Conservation (phyloP, 768 basidiomycete species). For the Lyophyllum shimeji region DNA sequence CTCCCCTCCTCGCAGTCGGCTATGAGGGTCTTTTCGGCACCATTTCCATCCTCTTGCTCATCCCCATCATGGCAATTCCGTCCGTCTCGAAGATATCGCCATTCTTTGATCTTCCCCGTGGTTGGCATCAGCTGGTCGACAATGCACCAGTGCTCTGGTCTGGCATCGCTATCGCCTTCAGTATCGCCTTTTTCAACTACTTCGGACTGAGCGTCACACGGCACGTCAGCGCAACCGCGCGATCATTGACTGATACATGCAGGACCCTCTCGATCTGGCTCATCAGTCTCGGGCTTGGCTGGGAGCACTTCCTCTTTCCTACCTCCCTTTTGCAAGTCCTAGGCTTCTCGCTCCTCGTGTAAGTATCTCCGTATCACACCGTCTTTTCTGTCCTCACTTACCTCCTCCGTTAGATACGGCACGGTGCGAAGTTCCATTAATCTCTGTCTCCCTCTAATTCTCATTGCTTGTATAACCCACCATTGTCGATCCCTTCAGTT, state of each 20-base stretch:
- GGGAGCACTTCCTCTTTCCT: constrained; percentile 85
- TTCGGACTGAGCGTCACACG: constrained; percentile 92
- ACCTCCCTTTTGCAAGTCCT: constrained; percentile 78
- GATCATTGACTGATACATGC: constrained; percentile 92
- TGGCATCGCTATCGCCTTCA: constrained; percentile 68
- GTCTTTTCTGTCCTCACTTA: constrained; percentile 1
- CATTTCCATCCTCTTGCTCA: constrained; percentile 70
- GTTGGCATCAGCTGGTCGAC: constrained; percentile 85
- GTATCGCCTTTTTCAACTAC: constrained; percentile 83
- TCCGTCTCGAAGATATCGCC: constrained; percentile 61
- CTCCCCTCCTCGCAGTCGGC: constrained; percentile 91
- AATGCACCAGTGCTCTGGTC: constrained; percentile 72
- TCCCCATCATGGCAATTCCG: constrained; percentile 79
- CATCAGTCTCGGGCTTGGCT: constrained; percentile 83
- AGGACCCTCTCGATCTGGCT: constrained; percentile 97
- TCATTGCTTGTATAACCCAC: constrained; percentile 9
- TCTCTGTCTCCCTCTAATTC: constrained; percentile 5
- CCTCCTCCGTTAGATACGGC: constrained; percentile 61
- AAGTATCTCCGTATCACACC: constrained; percentile 27
- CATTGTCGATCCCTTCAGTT: constrained; percentile 44
- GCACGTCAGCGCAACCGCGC: constrained; percentile 89
- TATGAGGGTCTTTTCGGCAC: constrained; percentile 93
- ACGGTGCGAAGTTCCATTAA: constrained; percentile 51
- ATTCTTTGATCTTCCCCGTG: constrained; percentile 87
- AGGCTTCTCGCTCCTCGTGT: constrained; percentile 90